Base-by-base conservation (phyloP, 306 rosid species). In the Boehmeria nivea region DNA sequence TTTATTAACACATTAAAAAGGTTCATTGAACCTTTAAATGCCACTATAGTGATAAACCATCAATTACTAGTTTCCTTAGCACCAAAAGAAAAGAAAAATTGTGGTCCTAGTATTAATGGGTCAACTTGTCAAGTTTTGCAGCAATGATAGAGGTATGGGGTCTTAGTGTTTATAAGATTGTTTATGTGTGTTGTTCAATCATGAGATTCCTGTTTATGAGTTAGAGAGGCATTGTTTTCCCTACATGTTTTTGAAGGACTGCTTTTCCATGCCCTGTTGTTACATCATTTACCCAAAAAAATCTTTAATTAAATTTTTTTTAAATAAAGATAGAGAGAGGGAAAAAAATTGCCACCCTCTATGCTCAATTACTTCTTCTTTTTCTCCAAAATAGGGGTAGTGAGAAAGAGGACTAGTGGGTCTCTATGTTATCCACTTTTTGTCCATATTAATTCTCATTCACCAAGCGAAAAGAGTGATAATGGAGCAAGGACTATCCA, bases 61-160 rank as follows among this genome's bases (percentile, higher is more conserved):
- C 45, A 40, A 40, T 8, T 40, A 8, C 1, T 12, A 40, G 15
- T 40, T 10, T 40, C 15, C 45, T 16, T 45, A 20, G 24, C 23
- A 19, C 15, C 24, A 45, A 45, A 45, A 40, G n/a, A 44, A n/a
- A 16, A 44, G 9, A 31, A 31, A 31, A 31, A 31, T 6, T 33
- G 56, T 23, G 51, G 78, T 45, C 72, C 75, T 66, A 60, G 78
- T 44, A 67, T 69, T 68, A 59, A n/a, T 20, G 67, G 43, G 64
- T 73, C 56, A 71, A 67, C 33, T 74, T 60, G 77, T 6, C 18
- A 43, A 67, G 70, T 51, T 43, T 7, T 44, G 57, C 66, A 60
- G 59, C 79, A 75, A 75, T 81, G 69, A 81, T 75, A 40, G 76
- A 65, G 53, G 54, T 54, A 38, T 58, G 18, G 72, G 57, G 76